Conservation (phyloP, 2,329 filamentous ascomycete species). For the Aplosporella prunicola region DNA sequence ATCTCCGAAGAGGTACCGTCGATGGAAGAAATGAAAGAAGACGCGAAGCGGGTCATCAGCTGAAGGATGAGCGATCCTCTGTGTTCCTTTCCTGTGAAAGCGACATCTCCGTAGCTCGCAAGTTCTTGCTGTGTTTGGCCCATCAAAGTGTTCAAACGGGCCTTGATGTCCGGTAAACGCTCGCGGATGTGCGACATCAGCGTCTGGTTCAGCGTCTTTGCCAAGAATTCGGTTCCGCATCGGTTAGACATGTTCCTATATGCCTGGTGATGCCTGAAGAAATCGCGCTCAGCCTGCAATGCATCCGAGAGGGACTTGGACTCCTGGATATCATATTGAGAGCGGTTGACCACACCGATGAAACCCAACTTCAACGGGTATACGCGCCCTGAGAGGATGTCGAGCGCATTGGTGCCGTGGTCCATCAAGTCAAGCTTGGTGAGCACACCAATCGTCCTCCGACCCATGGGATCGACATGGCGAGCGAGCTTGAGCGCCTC, state of each 20-base stretch:
- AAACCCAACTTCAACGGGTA: conserved; percentile 96
- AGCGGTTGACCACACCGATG: conserved; percentile 95
- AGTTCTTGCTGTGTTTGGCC: conserved; percentile 99
- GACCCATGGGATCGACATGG: conserved; percentile 90
- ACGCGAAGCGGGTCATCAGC: conserved; percentile 96
- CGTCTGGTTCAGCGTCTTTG: conserved; percentile 89
- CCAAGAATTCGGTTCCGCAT: conserved; percentile 89
- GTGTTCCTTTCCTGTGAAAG: conserved; percentile 96
- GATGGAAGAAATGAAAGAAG: conserved; percentile 95
- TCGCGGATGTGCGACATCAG: conserved; percentile 96
- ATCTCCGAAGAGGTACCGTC: conserved; percentile 98
- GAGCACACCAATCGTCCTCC: conserved; percentile 90
- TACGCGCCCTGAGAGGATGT: conserved; percentile 93
- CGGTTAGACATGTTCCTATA: conserved; percentile 92
- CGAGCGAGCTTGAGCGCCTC: conserved; percentile 93
- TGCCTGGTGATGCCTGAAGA: conserved; percentile 93
- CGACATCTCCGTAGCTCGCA: conserved; percentile 94
- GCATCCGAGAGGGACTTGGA: conserved; percentile 93
- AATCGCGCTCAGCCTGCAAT: conserved; percentile 72
- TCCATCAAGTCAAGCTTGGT: conserved; percentile 99
- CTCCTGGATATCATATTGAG: conserved; percentile 93
- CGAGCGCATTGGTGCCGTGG: conserved; percentile 92
- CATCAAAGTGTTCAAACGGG: conserved; percentile 94
- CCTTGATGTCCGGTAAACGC: conserved; percentile 93
- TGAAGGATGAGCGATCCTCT: conserved; percentile 89